Percentiles rank a stretch among this genome's conserved stretches.
Conservation (phyloP, 2,329 filamentous ascomycete species). For the Epichloe sibirici region DNA sequence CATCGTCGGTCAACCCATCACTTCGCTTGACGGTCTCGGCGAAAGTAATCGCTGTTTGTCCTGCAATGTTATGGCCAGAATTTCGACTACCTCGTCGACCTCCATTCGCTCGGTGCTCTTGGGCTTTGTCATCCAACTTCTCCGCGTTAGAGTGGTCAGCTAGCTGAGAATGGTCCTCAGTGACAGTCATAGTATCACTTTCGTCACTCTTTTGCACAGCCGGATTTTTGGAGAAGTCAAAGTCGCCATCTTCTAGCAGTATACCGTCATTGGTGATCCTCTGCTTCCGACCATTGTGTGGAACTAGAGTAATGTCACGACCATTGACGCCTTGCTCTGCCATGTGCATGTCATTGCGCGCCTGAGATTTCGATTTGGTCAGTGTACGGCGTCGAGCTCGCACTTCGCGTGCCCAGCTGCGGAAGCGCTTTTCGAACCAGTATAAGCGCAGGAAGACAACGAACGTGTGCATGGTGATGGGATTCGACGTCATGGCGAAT, state of each 20-base stretch:
- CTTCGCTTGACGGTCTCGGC: constrained; percentile 52
- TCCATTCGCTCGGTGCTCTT: not conserved
- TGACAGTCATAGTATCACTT: constrained; percentile 25
- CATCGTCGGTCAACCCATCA: constrained; percentile 39
- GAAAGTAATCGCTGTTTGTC: constrained; percentile 45
- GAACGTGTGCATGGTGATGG: constrained; percentile 70
- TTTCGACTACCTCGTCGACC: not conserved
- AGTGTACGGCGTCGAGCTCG: constrained; percentile 51
- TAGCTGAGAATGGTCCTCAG: constrained; percentile 11
- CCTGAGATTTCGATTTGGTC: constrained; percentile 46
- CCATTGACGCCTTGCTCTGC: constrained; percentile 53
- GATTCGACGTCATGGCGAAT: constrained; percentile 62
- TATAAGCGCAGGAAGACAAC: constrained; percentile 90
- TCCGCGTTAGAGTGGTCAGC: constrained; percentile 4
- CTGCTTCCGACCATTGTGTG: constrained; percentile 38
- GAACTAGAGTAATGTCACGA: constrained; percentile 54
- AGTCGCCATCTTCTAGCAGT: constrained; percentile 29
- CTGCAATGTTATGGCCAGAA: constrained; percentile 3
- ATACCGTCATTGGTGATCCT: constrained; percentile 51
- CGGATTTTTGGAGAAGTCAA: constrained; percentile 15
- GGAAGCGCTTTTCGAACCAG: constrained; percentile 97
- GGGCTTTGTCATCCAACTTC: not conserved
- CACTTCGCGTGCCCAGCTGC: constrained; percentile 66
- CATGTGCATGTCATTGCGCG: constrained; percentile 29
- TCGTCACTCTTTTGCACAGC: constrained; percentile 17